Conservation (phyloP, 768 basidiomycete species). For the Kwoniella mangroviensis region DNA sequence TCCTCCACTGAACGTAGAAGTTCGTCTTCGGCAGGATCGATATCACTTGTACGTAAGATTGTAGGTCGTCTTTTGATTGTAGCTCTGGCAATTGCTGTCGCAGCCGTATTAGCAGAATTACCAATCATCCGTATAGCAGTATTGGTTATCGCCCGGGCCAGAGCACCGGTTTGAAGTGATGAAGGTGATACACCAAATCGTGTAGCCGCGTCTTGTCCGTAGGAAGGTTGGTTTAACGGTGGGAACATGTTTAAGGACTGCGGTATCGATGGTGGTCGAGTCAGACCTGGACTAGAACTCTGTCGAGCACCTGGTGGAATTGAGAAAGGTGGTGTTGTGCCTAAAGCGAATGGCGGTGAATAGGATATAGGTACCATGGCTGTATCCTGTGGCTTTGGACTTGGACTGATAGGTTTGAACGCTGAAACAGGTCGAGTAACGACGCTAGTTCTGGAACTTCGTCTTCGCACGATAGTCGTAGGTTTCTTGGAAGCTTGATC, state of each 20-base stretch:
- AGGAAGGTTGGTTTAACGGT: conserved; percentile 28
- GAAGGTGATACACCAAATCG: conserved; percentile 52
- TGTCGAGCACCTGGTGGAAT: conserved; percentile 37
- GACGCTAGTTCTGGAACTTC: conserved; percentile 53
- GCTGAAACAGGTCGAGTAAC: conserved; percentile 53
- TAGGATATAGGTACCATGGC: conserved; percentile 49
- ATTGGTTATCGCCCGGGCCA: conserved; percentile 58
- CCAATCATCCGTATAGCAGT: conserved; percentile 59
- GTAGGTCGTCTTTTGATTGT: conserved; percentile 34
- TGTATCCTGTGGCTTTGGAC: conserved; percentile 4
- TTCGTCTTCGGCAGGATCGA: conserved; percentile 67
- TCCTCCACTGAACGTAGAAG: conserved; percentile 82
- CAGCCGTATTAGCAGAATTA: conserved; percentile 46
- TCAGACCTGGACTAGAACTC: conserved; percentile 19
- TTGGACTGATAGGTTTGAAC: conserved; percentile 39
- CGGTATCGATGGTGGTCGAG: conserved; percentile 31
- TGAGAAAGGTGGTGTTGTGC: conserved; percentile 59
- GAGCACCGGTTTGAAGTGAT: conserved; percentile 53
- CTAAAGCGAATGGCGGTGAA: conserved; percentile 54
- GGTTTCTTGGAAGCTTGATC: conserved; percentile 58
- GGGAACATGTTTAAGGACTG: conserved; percentile 44
- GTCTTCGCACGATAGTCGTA: conserved; percentile 53
- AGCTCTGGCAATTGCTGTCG: conserved; percentile 44
- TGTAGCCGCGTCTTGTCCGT: conserved; percentile 41
- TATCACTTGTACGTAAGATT: conserved; percentile 40